A percentile compares a stretch with the other conserved stretches of the same genome.
These are phyloP conservation scores for Fusarium domesticum DNA, from an alignment of 2,329 filamentous ascomycete species.

Conservation along the genomic window DNA sequence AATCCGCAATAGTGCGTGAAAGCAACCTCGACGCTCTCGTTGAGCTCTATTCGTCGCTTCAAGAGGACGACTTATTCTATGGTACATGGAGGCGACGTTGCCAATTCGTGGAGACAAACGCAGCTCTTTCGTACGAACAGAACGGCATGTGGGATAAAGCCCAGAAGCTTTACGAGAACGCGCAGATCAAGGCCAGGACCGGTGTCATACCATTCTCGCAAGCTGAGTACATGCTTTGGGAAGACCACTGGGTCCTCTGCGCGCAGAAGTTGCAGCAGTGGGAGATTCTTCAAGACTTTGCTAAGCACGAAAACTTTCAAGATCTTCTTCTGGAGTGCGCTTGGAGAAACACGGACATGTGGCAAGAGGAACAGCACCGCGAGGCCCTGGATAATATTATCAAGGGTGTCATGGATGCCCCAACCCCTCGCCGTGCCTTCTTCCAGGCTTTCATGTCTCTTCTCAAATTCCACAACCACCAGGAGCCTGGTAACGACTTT, in stretches of 20 bases:
- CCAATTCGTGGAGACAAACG: conserved; percentile 96
- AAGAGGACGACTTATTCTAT: conserved; percentile 97
- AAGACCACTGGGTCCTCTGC: conserved; percentile 98
- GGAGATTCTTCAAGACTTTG: conserved; percentile 96
- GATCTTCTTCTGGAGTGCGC: conserved; percentile 92
- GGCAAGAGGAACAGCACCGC: conserved; percentile 80
- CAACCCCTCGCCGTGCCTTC: conserved; percentile 88
- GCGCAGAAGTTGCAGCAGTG: conserved; percentile 98
- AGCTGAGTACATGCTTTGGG: conserved; percentile 98
- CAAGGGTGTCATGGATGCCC: conserved; percentile 96
- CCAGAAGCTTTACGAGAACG: conserved; percentile 92
- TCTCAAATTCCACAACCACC: conserved; percentile 88
- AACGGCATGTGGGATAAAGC: conserved; percentile 99
- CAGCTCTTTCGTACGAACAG: conserved; percentile 95
- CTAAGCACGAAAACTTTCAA: conserved; percentile 98
- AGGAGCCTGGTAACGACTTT: conserved; percentile 76
- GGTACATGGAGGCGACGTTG: conserved; percentile 93
- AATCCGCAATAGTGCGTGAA: conserved; percentile 80
- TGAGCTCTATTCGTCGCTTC: conserved; percentile 83
- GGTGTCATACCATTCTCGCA: conserved; percentile 95
- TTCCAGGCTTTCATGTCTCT: conserved; percentile 99
- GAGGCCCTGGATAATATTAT: conserved; percentile 91
- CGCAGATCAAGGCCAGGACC: conserved; percentile 94
- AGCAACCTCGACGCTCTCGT: conserved; percentile 96
- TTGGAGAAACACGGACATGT: conserved; percentile 94